Base-by-base conservation (phyloP, 2,329 filamentous ascomycete genomes). In the Paraphaeosphaeria sporulosa region DNA sequence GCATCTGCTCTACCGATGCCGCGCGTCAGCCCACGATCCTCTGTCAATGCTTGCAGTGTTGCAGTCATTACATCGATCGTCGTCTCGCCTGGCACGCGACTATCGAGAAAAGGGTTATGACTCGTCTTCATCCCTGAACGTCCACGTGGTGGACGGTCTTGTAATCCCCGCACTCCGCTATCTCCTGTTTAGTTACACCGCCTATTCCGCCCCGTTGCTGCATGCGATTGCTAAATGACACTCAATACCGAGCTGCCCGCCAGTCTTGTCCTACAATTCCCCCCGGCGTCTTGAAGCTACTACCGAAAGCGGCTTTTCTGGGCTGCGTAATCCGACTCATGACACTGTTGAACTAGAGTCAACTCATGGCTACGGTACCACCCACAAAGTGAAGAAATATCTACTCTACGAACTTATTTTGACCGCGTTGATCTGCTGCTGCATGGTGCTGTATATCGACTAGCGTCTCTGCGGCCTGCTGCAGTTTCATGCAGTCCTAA, bases 391-490 rank as follows among this genome's bases (percentile, higher is more conserved):
- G n/a, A n/a, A 19, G 36, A 47, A 52, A 25, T 46, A 44, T 52
- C 3, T 17, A 12, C 25, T 43, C 9, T 32, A 47, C 55, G 36
- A 15, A 51, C 13, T 15, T 10, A 30, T n/a, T n/a, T n/a, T n/a
- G n/a, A n/a, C 48, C 21, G 34, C 19, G 21, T 49, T 49, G 25
- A 34, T 52, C 30, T 32, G 19, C n/a, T 43, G 48, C 19, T 30
- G 32, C 48, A 25, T 21, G 12, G 12, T 49, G 46, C 50, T 32
- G 50, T 25, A 32, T 50, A 21, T 5, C 30, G 43, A 38, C 25
- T 38, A 58, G 40, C 42, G 57, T 54, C n/a, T 27, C 57, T 59
- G 57, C 47, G 50, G 23, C 7, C 17, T 38, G 36, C 55, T 57
- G 34, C 48, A 43, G 27, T 30, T 34, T 48, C 21, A 43, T 54